Base-by-base conservation (phyloP, 768 basidiomycete species). In the Gautieria morchelliformis region DNA sequence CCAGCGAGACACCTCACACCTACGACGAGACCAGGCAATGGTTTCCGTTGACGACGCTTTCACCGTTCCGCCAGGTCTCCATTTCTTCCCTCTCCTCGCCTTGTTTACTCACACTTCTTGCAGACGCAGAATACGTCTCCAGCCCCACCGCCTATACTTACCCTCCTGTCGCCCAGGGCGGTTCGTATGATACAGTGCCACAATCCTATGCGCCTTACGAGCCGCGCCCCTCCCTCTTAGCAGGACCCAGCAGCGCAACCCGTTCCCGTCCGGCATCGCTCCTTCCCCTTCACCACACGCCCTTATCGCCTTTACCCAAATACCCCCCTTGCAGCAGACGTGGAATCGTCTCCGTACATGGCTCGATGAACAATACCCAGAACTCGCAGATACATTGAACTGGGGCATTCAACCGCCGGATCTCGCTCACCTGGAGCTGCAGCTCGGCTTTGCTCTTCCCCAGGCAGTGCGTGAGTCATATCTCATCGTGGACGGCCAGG, bases 301-400 rank as follows among this genome's bases (percentile, higher is more conserved):
- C 73, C n/a, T 64, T 66, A 19, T 64, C 76, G 19, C 69, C 74
- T 12, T 60, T 65, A 3, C 67, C 71, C 6, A 63, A 72, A 42
- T 93, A 90, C 68, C 93, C 94, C 84, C 91, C 27, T 74, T 96
- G n/a, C 69, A 79, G 17, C 78, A 78, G 49, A 92, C 93, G 1
- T 96, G 93, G 89, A 75, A 78, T 61, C 84, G 94, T 22, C 77
- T 98, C 51, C 85, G 84, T 59, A 66, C 72, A n/a, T 92, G 92
- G 82, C 83, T 96, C 19, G 75, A 71, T 59, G 79, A 84, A 59
- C 85, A 94, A 71, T 95, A 95, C 71, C 92, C 93, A 46, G 94
- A 98, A 66, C 80, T 98, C 19, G 89, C 88, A 30, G 94, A 98
- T 69, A 96, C 94, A 9, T 86, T 98, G 62, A 95, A 95, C 70